These are phyloP conservation scores for Dendrocalamus latiflorus DNA, from an alignment of 202 grass and related monocot species.

Conservation along the genomic window DNA sequence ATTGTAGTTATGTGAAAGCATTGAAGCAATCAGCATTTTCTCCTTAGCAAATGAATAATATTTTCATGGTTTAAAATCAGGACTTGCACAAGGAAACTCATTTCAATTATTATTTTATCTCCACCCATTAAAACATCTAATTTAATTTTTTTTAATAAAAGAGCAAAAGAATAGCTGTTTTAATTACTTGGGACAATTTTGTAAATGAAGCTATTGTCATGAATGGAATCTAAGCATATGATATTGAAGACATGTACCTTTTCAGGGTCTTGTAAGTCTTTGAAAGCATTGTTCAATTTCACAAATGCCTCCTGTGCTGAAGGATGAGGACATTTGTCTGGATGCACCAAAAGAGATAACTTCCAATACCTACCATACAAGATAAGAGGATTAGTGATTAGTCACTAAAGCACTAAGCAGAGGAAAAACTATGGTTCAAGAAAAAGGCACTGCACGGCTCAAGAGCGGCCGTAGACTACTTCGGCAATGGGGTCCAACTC, in stretches of 20 bases:
- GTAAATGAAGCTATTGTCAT: not conserved
- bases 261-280: constrained; percentile 89
- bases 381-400: constrained; percentile 22
- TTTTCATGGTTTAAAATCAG: not conserved
- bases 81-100: not conserved
- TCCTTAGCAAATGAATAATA: not conserved
- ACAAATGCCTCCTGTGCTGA: constrained; percentile 84
- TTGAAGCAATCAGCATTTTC: not conserved
- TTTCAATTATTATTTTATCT: not conserved
- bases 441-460: not conserved
- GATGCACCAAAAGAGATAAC: constrained; percentile 91
- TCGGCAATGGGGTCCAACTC: not conserved
- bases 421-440: not conserved
- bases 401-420: not conserved
- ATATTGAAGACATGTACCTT: constrained; percentile 51
- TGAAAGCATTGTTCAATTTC: constrained; percentile 88
- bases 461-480: too few species aligned
- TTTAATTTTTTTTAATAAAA: not conserved
- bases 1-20: not conserved
- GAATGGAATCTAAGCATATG: not conserved
- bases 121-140: not conserved
- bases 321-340: constrained; percentile 93
- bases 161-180: not conserved
- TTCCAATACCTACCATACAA: constrained; percentile 81
- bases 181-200: not conserved